Evolutionary conservation across 148 eudicot species (phyloP).

Genomic region (Persicaria maculosa): DNA sequence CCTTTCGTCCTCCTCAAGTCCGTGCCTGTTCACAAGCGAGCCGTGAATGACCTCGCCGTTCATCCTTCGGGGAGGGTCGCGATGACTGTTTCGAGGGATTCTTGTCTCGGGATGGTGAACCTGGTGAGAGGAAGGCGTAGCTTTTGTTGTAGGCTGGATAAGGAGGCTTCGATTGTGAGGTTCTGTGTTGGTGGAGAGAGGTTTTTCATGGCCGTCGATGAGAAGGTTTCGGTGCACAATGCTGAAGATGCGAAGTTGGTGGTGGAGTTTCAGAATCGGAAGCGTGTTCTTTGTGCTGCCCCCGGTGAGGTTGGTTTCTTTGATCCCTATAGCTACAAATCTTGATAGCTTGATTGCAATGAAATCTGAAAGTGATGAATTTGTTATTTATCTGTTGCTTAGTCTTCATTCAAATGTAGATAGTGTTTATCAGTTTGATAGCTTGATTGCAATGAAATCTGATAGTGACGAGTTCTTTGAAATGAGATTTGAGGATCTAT

Average conservation of each 20-base stretch:
- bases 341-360: background rate
- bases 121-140: conserved; percentile 83
- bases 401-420: background rate
- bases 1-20: conserved; percentile 65
- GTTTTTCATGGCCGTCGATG: conserved; percentile 63
- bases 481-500: no score
- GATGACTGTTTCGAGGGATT: conserved; percentile 58
- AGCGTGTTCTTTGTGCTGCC: conserved; percentile 69
- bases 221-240: conserved; percentile 59
- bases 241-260: conserved; percentile 64
- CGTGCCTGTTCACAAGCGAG: conserved; percentile 43
- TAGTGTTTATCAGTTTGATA: no score
- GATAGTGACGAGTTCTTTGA: background rate
- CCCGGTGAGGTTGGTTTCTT: conserved; percentile 41
- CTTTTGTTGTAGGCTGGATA: conserved; percentile 52
- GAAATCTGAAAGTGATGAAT: background rate
- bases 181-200: conserved; percentile 43
- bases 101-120: conserved; percentile 69
- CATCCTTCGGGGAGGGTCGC: conserved; percentile 71
- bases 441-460: background rate
- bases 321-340: background rate
- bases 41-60: conserved; percentile 45
- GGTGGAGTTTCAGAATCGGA: conserved; percentile 33
- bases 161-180: conserved; percentile 54
- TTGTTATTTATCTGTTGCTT: background rate